Base-by-base conservation (phyloP, 1,284 basidiomycete species). In the Pyrrhoderma lamaoense region DNA sequence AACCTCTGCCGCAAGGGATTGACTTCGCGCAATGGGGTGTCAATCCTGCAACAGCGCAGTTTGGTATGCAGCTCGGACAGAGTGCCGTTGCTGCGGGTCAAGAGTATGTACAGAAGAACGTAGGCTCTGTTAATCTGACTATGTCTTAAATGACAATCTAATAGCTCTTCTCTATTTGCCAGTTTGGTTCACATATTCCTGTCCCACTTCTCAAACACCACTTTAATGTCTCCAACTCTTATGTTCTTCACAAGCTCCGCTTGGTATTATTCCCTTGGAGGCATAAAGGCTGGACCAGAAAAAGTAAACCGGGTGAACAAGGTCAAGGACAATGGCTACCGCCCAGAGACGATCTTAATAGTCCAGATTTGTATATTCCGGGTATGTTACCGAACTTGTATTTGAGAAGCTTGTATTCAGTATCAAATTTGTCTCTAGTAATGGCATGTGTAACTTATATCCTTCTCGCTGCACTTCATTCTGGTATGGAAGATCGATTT, bases 391-490 rank as follows among this genome's bases (percentile, higher is more conserved):
- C 36, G 55, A n/a, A 23, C 42, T 42, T 37, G 36, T 35, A 14
- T 11, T 34, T 19, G 11, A 21, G 48, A 14, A 8, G 8, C 37
- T 52, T 27, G 53, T 55, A 55, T 47, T 48, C 31, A 42, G 19
- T 40, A 11, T 19, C 14, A 49, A 16, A 53, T 51, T 47, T 53
- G 16, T 14, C 44, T 22, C 19, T 59, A 94, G 91, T 85, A 16
- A 99, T 99, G 95, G 89, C 93, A 0, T 76, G 99, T 23, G 91
- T 96, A 18, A 98, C 96, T 0, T 99, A 98, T 65, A 87, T 97
- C 58, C 84, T 99, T 21, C 73, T 96, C 3, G 82, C 82, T 13
- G 91, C 91, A 1, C 73, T 97, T 18, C 81, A 90, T 54, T 84
- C 89, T 2, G 95, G 95, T 19, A 72, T 96, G 9, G 77, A 89